Percentiles rank a stretch among this genome's conserved stretches.
Conservation (phyloP, 768 basidiomycete genomes). For the Psilocybe azurescens region DNA sequence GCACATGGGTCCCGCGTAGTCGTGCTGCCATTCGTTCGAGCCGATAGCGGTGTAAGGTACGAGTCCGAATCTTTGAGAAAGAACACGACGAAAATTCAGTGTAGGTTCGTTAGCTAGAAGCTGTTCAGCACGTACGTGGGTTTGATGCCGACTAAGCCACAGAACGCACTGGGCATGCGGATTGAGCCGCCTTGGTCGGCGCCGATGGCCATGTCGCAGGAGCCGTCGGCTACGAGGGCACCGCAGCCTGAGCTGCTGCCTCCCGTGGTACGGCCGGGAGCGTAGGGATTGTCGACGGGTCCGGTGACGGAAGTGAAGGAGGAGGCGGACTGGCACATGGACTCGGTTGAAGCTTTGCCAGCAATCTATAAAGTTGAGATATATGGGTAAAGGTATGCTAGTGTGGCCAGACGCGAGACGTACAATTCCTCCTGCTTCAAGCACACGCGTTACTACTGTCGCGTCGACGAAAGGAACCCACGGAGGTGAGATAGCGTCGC, state of each 20-base stretch:
- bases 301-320: constrained; percentile 33
- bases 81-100: not conserved
- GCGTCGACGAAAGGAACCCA: constrained; percentile 40
- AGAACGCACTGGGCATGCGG: constrained; percentile 46
- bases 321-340: constrained; percentile 29
- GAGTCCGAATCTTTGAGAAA: constrained; percentile 38
- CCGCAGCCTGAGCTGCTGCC: constrained; percentile 51
- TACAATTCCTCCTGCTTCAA: constrained; percentile 44
- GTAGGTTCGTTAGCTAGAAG: not conserved
- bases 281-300: constrained; percentile 49
- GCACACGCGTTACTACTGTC: constrained; percentile 46
- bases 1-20: constrained; percentile 47
- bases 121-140: constrained; percentile 19
- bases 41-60: constrained; percentile 53
- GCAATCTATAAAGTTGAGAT: constrained; percentile 12
- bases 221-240: constrained; percentile 42
- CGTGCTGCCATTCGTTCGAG: constrained; percentile 41
- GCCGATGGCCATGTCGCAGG: constrained; percentile 50
- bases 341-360: constrained; percentile 27
- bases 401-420: not conserved
- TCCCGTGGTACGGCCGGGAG: constrained; percentile 43
- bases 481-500: constrained; percentile 28
- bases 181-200: constrained; percentile 54
- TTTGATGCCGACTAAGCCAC: constrained; percentile 43
- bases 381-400: not conserved